phyloP scores from a whole-genome alignment of 495 filamentous ascomycete species.

The Xeromyces bisporus region DNA sequence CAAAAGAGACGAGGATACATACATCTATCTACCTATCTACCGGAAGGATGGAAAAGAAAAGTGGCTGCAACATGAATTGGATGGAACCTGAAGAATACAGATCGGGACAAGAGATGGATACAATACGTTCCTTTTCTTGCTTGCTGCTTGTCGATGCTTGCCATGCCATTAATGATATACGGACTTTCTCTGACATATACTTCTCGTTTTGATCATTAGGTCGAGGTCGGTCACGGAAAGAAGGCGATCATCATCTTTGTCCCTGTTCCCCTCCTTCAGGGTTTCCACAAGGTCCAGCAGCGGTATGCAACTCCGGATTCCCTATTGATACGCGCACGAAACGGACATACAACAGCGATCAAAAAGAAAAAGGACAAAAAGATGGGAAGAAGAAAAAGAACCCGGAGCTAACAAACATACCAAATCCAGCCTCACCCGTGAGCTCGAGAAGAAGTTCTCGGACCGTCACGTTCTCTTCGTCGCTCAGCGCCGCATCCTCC shows the following conservation, averaged over 20 bases:
- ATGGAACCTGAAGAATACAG: too few relatives aligned
- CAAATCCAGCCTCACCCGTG: constrained; percentile 70
- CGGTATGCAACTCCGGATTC: constrained; percentile 45
- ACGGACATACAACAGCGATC: not conserved
- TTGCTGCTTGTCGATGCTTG: too few relatives aligned
- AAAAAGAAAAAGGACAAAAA: constrained; percentile 3
- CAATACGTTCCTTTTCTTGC: too few relatives aligned
- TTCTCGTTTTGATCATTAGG: constrained; percentile 35
- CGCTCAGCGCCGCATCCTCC: constrained; percentile 94
- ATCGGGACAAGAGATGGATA: too few relatives aligned
- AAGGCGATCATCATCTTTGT: constrained; percentile 99
- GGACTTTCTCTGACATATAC: constrained; percentile 10
- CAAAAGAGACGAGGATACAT: too few relatives aligned
- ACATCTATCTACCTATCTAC: too few relatives aligned
- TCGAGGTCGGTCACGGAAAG: constrained; percentile 99
- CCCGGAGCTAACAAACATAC: constrained; percentile 5
- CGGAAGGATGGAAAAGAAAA: too few relatives aligned
- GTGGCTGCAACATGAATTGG: too few relatives aligned
- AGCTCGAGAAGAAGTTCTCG: constrained; percentile 99
- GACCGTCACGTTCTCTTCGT: constrained; percentile 99
- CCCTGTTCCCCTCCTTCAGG: constrained; percentile 86
- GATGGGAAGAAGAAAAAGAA: constrained; percentile 3
- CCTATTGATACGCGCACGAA: not conserved
- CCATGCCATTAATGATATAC: too few relatives aligned
- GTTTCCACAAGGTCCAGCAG: constrained; percentile 98